Evolutionary conservation across 1,284 basidiomycete species (phyloP), one percentile per base, ranked within the genome.

Genomic region (Ustilago bromivora): DNA sequence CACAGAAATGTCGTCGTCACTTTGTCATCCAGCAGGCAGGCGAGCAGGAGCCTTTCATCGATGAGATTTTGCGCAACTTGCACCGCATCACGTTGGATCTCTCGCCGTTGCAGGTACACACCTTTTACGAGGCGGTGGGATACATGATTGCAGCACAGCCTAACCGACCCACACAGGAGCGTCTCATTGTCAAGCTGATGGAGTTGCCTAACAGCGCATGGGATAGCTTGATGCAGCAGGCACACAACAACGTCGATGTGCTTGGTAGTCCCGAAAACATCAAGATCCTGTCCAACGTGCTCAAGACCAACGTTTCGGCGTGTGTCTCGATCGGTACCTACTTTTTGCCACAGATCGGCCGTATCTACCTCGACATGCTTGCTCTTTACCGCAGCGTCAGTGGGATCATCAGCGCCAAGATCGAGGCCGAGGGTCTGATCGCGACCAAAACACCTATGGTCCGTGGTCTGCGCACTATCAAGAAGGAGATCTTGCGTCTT

Each of bases 111-210:
- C 97, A 99, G 88, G 93, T 86, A 51, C 86, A 86, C 76, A 86
- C 86, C 51, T 86, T 86, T 70, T 86, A 86, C 72, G 96, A 99
- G 88, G 97, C 97, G 8, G 93, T 98, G 57, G 97, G 97, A 23
- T 95, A 98, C 88, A 99, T 99, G 97, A 98, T 99, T 82, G 95
- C 96, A 19, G 95, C 96, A 2, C 97, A 99, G 86, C 96, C 96
- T 52, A 98, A 99, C 87, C 96, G 97, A 86, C 92, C 94, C 17
- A 94, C 93, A 78, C 97, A 98, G 87, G 97, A 99, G 88, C 93
- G 94, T 76, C 89, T 99, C 65, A 98, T 99, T 65, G 89, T 91
- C 32, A 97, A 96, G 86, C 88, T 99, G 60, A 99, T 99, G 97
- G 94, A 97, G 80, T 88, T 98, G 80, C 97, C 97, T 0, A 99